Conservation (phyloP, 768 basidiomycete species). For the Psilocybe cubensis region DNA sequence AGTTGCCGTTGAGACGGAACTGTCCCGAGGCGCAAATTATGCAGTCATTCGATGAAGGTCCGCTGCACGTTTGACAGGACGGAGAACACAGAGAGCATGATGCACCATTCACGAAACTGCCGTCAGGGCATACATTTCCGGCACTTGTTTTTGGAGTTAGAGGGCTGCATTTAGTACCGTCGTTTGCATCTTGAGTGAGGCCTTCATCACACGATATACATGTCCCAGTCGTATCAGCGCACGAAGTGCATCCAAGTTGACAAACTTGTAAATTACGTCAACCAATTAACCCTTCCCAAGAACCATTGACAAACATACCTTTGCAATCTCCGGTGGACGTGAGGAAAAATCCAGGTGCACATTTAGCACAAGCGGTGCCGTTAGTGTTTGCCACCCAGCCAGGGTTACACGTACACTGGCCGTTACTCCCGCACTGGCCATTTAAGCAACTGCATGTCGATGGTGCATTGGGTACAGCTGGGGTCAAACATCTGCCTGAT, state of each 20-base stretch:
- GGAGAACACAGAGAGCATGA: slow-evolving; percentile 66
- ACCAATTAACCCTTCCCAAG: background rate
- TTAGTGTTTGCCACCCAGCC: slow-evolving; percentile 76
- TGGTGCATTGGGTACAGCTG: slow-evolving; percentile 52
- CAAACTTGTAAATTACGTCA: slow-evolving; percentile 53
- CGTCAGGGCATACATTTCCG: slow-evolving; percentile 64
- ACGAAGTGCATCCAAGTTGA: slow-evolving; percentile 70
- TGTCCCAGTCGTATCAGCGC: slow-evolving; percentile 66
- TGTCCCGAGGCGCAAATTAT: slow-evolving; percentile 65
- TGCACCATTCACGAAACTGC: slow-evolving; percentile 62
- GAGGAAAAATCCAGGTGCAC: slow-evolving; percentile 77
- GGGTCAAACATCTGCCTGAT: slow-evolving; percentile 68
- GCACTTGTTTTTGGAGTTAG: slow-evolving; percentile 49
- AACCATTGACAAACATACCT: slow-evolving; percentile 42
- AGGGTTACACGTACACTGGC: slow-evolving; percentile 74
- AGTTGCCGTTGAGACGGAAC: slow-evolving; percentile 68
- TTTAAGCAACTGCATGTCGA: slow-evolving; percentile 83
- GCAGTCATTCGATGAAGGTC: slow-evolving; percentile 71
- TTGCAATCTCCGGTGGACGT: slow-evolving; percentile 72
- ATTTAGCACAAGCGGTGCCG: slow-evolving; percentile 79
- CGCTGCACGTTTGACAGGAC: slow-evolving; percentile 73
- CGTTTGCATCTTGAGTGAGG: slow-evolving; percentile 68
- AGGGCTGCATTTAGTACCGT: slow-evolving; percentile 68
- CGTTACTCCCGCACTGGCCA: slow-evolving; percentile 69
- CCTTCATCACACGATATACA: slow-evolving; percentile 76